Evolutionary conservation across 257 asterid species (phyloP), one percentile per base, ranked within the genome.

Genomic region (Solanum chiquidenum): DNA sequence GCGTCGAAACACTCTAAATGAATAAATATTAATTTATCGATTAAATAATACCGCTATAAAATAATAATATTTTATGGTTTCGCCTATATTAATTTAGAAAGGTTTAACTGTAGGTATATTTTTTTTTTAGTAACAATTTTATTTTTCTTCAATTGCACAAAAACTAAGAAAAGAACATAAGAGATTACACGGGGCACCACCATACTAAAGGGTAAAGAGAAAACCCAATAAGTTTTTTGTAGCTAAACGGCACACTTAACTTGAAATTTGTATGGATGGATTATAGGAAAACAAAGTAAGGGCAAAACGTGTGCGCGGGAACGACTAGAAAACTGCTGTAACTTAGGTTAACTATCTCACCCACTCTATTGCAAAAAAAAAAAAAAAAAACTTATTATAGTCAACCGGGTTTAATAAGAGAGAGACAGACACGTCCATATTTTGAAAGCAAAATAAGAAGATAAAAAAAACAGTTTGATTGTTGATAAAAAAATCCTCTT

Each of bases 311-410:
- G 85, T 46, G 85, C 5, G 77, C 21, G 23, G 10, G 18, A 80
- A 18, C 10, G 42, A 46, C 69, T 77, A 72, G 8, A 68, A 8
- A 20, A n/a, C 25, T 71, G 64, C 71, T 73, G 69, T 29, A 71
- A 40, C 87, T 86, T 89, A 87, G 91, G 89, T 85, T 89, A 89
- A 87, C 89, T 64, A 40, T 89, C 89, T 73, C 88, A 89, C 80
- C 91, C 85, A 89, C 85, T 66, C n/a, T 49, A 9, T 29, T 5
- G 49, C 73, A 7, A 46, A 33, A 29, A 29, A 42, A 42, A 42
- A 40, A 40, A 35, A 71, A 46, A n/a, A 52, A 18, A 8, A 7
- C 62, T 52, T 52, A 52, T n/a, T 34, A 29, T 40, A 40, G 82
- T 84, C 86, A 38, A 84, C 16, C 68, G 52, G 21, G 23, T 42